These are phyloP conservation scores for Torrubiella hemipterigena DNA, from an alignment of 2,329 filamentous ascomycete species.

Conservation along the genomic window DNA sequence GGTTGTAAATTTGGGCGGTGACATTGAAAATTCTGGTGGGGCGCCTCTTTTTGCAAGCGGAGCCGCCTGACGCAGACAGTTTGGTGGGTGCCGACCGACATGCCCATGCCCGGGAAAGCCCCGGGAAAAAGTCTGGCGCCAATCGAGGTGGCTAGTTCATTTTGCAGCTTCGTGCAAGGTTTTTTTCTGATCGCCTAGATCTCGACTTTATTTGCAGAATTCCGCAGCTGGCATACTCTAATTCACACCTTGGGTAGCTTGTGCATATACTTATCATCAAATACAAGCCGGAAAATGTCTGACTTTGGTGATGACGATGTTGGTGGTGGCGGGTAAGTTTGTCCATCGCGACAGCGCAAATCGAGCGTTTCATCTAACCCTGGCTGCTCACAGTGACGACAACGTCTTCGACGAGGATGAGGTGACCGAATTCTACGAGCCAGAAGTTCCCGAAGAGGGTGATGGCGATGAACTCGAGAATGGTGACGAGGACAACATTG, in stretches of 20 bases:
- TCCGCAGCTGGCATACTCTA: not conserved
- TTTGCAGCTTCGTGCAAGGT: slow-evolving; percentile 10
- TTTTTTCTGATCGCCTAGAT: too few relatives aligned
- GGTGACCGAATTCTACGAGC: slow-evolving; percentile 44
- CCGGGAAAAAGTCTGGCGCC: too few relatives aligned
- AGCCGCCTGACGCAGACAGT: not conserved
- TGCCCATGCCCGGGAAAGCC: slow-evolving; percentile 17
- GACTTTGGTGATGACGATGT: slow-evolving; percentile 59
- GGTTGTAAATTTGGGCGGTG: slow-evolving; percentile 21
- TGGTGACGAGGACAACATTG: slow-evolving; percentile 45
- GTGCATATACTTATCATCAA: too few relatives aligned
- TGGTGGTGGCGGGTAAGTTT: slow-evolving; percentile 43
- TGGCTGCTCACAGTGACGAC: slow-evolving; percentile 40
- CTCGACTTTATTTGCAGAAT: too few relatives aligned
- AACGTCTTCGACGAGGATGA: slow-evolving; percentile 63
- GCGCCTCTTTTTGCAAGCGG: slow-evolving; percentile 1
- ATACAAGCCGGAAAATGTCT: slow-evolving; percentile 55
- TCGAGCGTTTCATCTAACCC: slow-evolving; percentile 1
- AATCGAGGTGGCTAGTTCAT: too few relatives aligned
- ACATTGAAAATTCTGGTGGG: slow-evolving; percentile 16
- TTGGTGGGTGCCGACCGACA: not conserved
- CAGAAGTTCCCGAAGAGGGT: slow-evolving; percentile 41
- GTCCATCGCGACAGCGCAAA: slow-evolving; percentile 6
- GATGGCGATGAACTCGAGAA: slow-evolving; percentile 40
- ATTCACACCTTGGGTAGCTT: too few relatives aligned